Evolutionary conservation across 1,284 basidiomycete genomes (phyloP), one percentile per base, ranked within the genome.

Genomic region (Sporisorium reilianum): DNA sequence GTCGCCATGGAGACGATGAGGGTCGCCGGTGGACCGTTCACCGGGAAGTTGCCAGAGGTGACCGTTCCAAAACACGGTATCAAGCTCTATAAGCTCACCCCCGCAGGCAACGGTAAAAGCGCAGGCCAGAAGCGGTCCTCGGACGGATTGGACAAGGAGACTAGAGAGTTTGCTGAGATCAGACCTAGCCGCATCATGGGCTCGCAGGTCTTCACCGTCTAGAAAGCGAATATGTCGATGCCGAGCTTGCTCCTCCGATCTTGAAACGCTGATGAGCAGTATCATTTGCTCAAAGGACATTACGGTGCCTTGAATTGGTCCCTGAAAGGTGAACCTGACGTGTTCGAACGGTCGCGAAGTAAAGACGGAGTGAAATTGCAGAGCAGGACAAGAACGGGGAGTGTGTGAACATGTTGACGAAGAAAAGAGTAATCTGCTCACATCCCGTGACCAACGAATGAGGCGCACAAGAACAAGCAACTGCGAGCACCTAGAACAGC

Each of bases 181-280:
- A 62, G 41, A 26, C 51, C 65, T 2, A 62, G 59, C 32, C 60
- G 65, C 30, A 68, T 59, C 40, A 58, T 68, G 59, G 65, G 65
- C 26, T 51, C 55, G 40, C 55, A 58, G 7, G 38, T 55, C 7
- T 68, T 63, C 28, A 9, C 32, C 30, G 20, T 30, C 22, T 59
- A 52, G 32, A 2, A 26, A 26, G 23, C 14, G 11, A 38, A 38
- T 38, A 11, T 8, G 16, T 5, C 11, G 36, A 18, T 38, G 32
- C 14, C 32, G 11, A n/a, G n/a, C n/a, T n/a, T n/a, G n/a, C n/a
- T n/a, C n/a, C n/a, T n/a, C n/a, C n/a, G n/a, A n/a, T n/a, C n/a
- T n/a, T n/a, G n/a, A n/a, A n/a, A n/a, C n/a, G n/a, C n/a, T n/a
- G n/a, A n/a, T n/a, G n/a, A n/a, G n/a, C n/a, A n/a, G n/a, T n/a